Evolutionary conservation across 306 rosid species (phyloP).

Genomic region (Quercus parvula): DNA sequence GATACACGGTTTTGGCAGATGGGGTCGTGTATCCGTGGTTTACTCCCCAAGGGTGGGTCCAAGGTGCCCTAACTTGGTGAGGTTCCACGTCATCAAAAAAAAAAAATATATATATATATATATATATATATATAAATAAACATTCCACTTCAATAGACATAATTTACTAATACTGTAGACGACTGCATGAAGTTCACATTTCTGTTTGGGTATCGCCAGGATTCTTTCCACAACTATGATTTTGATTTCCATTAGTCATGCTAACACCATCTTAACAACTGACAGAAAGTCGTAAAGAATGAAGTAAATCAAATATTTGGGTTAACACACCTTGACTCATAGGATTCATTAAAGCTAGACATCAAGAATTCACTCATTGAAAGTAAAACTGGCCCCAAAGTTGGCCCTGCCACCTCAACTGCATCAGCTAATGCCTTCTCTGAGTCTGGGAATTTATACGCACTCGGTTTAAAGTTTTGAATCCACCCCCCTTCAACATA

Average conservation of each 20-base stretch:
- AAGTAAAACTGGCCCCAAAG: conserved; percentile 75
- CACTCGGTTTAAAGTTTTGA: conserved; percentile 57
- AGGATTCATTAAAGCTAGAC: conserved; percentile 98
- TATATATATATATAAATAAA: neutral
- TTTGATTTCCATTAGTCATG: conserved; percentile 3
- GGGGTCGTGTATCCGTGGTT: neutral
- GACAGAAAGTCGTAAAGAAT: conserved; percentile 7
- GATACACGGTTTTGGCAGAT: no score
- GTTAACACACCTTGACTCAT: conserved; percentile 81
- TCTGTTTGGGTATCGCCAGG: neutral
- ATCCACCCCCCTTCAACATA: conserved; percentile 81
- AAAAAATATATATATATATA: no score
- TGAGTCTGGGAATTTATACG: conserved; percentile 69
- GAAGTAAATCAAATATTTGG: conserved; percentile 8
- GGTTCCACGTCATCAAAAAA: no score
- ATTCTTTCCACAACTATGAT: neutral
- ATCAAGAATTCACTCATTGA: conserved; percentile 91
- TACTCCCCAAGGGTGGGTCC: neutral
- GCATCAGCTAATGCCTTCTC: conserved; percentile 72
- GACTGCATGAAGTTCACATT: neutral
- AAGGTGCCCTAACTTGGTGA: neutral
- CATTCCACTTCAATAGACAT: neutral
- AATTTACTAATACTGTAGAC: neutral
- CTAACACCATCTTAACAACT: neutral
- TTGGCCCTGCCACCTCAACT: conserved; percentile 85